A percentile compares a stretch with the other conserved stretches of the same genome.
These are phyloP conservation scores for Colletotrichum shisoi DNA, from an alignment of 2,329 filamentous ascomycete species.

Conservation along the genomic window DNA sequence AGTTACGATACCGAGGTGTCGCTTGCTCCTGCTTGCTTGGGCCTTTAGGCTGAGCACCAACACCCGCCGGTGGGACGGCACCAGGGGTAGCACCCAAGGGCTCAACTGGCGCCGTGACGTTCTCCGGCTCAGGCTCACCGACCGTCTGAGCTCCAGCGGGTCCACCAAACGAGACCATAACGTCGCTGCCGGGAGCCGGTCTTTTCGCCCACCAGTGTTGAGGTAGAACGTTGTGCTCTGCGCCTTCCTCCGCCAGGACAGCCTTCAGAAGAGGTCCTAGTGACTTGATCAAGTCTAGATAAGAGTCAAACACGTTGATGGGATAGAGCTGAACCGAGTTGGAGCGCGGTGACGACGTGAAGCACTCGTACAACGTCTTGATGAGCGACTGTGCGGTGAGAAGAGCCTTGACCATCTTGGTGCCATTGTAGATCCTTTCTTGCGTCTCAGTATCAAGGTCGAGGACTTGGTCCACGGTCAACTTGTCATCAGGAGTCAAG, in stretches of 20 bases:
- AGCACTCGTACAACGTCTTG: conserved; percentile 77
- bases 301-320: conserved; percentile 86
- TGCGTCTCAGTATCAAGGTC: conserved; percentile 49
- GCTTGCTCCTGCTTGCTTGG: conserved; percentile 56
- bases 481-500: conserved; percentile 57
- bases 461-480: conserved; percentile 47
- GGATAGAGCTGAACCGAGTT: conserved; percentile 72
- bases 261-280: conserved; percentile 81
- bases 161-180: conserved; percentile 21
- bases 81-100: conserved; percentile 45
- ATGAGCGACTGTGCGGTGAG: conserved; percentile 79
- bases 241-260: conserved; percentile 84
- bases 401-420: conserved; percentile 78
- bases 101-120: conserved; percentile 48
- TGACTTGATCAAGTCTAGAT: conserved; percentile 74
- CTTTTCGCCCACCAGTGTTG: conserved; percentile 62
- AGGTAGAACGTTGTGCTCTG: conserved; percentile 76
- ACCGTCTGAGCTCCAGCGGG: conserved; percentile 9
- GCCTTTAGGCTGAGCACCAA: conserved; percentile 45
- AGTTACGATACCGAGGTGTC: conserved; percentile 71
- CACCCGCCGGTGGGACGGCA: conserved; percentile 40
- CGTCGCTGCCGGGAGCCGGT: conserved; percentile 32
- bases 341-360: conserved; percentile 72
- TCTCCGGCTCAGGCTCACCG: conserved; percentile 44
- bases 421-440: conserved; percentile 69